phyloP scores from a whole-genome alignment of 257 asterid genomes.

The Rauvolfia tetraphylla region DNA sequence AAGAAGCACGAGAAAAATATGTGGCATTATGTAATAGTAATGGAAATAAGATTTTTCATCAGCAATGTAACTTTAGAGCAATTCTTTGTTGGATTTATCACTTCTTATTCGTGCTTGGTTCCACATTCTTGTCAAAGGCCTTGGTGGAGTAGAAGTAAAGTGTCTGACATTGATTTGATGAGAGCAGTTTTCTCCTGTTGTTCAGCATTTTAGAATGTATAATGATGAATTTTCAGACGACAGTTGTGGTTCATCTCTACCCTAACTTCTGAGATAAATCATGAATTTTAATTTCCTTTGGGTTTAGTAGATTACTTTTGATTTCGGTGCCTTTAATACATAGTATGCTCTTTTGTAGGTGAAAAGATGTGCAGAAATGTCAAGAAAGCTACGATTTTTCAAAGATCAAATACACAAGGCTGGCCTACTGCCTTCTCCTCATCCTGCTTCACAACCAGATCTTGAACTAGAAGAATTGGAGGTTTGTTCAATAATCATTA shows the following conservation, averaged over 20 bases:
- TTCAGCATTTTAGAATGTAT: neutral
- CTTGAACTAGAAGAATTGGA: constrained; percentile 88
- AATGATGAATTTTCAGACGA: neutral
- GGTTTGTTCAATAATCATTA: constrained; percentile 40
- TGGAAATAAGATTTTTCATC: neutral
- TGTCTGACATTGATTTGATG: neutral
- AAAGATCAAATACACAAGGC: constrained; percentile 94
- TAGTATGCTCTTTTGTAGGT: constrained; percentile 47
- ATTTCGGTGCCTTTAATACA: constrained; percentile 7
- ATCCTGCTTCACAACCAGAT: constrained; percentile 76
- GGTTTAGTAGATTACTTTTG: neutral
- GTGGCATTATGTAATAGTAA: neutral
- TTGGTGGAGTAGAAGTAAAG: neutral
- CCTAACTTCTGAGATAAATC: neutral
- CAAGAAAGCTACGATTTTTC: constrained; percentile 82
- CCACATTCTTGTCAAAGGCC: neutral
- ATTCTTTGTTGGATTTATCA: neutral
- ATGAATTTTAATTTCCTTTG: neutral
- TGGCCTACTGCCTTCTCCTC: constrained; percentile 58
- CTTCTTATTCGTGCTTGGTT: neutral
- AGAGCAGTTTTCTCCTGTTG: neutral
- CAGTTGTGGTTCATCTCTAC: neutral
- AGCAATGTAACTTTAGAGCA: neutral
- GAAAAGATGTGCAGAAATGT: constrained; percentile 99
- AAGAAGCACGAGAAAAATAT: neutral